Evolutionary conservation across 768 basidiomycete genomes (phyloP), one percentile per base, ranked within the genome.

Genomic region (Pleurotus tuoliensis): DNA sequence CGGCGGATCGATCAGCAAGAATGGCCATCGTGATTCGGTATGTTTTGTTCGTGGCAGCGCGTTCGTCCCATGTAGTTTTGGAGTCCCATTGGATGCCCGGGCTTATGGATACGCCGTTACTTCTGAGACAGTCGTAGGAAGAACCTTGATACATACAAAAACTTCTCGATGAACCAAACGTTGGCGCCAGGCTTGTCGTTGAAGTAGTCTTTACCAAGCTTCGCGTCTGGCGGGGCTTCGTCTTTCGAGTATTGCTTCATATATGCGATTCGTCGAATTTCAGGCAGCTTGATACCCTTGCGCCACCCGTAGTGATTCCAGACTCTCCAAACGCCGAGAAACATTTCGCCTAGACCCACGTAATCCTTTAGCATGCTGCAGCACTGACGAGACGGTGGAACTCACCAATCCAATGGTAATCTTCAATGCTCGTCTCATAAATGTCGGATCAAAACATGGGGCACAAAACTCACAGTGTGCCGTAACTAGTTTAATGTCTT

Each of bases 361-460:
- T 38, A 27, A 50, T 34, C n/a, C 11, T 24, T 22, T 7, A 34
- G 11, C 30, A 8, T 4, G 30, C 30, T 11, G 30, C 2, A 34
- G 30, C 27, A 30, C 11, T 34, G 30, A 34, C 8, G 30, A 34
- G 13, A 4, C 24, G 24, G 24, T 24, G 24, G 16, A n/a, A 50
- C 48, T 50, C 27, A 50, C 48, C 48, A 30, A 50, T 50, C 48
- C 48, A 50, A 20, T 50, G 48, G 15, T 50, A 50, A 37, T 50
- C 48, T 50, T 34, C 11, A 15, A n/a, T 4, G n/a, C 22, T 5
- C 27, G 2, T n/a, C 30, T 50, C 27, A 38, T 13, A 16, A 34
- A 34, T n/a, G n/a, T 13, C 4, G 2, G 18, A 34, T 27, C 27
- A 16, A 37, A 16, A 50, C 11, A 9, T n/a, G 27, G n/a, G 48